Evolutionary conservation across 306 rosid genomes (phyloP).

Genomic region (Hylodesmum podocarpum): DNA sequence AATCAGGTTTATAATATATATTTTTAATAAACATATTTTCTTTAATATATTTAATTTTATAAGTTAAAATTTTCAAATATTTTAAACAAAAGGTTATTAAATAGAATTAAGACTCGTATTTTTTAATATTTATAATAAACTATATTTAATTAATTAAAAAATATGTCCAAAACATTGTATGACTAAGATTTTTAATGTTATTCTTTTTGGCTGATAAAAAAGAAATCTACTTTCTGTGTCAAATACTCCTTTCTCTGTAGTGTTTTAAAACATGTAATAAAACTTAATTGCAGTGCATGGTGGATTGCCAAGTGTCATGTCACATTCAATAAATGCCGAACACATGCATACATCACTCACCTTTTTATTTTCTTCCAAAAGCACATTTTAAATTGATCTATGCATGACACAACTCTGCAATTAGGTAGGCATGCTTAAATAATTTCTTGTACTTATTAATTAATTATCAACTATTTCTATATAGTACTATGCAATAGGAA

Average conservation of each 20-base stretch:
- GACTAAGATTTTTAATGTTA: too few species aligned
- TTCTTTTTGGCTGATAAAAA: too few species aligned
- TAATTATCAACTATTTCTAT: background rate
- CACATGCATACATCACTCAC: slow-evolving; percentile 29
- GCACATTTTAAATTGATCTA: slow-evolving; percentile 17
- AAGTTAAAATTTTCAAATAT: too few species aligned
- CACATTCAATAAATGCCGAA: slow-evolving; percentile 40
- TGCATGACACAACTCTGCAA: background rate
- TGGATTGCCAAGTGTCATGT: slow-evolving; percentile 30
- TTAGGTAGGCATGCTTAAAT: slow-evolving; percentile 2
- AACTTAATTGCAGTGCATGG: background rate
- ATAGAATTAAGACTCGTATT: too few species aligned
- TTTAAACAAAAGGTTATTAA: too few species aligned
- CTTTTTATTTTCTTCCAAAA: slow-evolving; percentile 23
- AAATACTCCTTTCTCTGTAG: background rate
- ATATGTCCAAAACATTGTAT: too few species aligned
- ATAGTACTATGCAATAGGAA: slow-evolving; percentile 8
- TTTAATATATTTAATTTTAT: too few species aligned
- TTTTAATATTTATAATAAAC: too few species aligned
- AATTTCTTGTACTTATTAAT: slow-evolving; percentile 6
- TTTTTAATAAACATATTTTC: too few species aligned
- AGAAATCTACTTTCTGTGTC: slow-evolving; percentile 15
- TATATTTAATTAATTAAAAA: too few species aligned
- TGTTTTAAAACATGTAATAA: background rate
- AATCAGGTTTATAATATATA: too few species aligned